Evolutionary conservation across 768 basidiomycete species (phyloP).

Genomic region (Kwoniella dendrophila): DNA sequence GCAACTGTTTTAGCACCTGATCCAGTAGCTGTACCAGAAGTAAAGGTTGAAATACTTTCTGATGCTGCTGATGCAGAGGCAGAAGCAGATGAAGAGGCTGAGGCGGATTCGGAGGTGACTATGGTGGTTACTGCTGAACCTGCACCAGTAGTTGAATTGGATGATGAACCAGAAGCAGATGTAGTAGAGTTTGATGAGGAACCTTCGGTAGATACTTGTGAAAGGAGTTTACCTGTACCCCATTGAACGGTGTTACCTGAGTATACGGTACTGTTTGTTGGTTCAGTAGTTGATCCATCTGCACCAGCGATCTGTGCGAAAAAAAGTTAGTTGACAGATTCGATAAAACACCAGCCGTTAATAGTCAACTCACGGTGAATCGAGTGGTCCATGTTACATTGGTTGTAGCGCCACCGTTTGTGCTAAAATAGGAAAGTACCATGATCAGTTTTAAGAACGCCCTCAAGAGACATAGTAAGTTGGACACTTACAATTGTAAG

Average conservation of each 20-base stretch:
- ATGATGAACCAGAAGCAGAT: constrained; percentile 17
- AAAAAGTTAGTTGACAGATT: neutral
- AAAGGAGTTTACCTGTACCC: constrained; percentile 44
- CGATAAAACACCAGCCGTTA: neutral
- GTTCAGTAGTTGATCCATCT: constrained; percentile 44
- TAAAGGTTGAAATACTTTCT: constrained; percentile 19
- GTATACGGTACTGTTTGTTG: constrained; percentile 45
- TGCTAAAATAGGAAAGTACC: too few relatives aligned
- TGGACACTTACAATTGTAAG: constrained; percentile 45
- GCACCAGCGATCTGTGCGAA: constrained; percentile 48
- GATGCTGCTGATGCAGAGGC: constrained; percentile 12
- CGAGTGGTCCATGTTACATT: constrained; percentile 50
- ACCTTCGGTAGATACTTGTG: constrained; percentile 29
- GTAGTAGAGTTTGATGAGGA: constrained; percentile 23
- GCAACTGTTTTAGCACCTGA: neutral
- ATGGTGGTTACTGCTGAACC: constrained; percentile 6
- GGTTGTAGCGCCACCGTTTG: constrained; percentile 35
- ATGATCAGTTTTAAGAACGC: neutral
- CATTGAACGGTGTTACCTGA: constrained; percentile 45
- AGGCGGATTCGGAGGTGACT: constrained; percentile 14
- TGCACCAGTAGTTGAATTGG: constrained; percentile 14
- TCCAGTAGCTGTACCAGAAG: constrained; percentile 12
- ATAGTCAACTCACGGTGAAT: constrained; percentile 46
- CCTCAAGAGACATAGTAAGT: neutral
- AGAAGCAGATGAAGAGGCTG: constrained; percentile 21